phyloP scores from a whole-genome alignment of 768 basidiomycete species.

The Mycena latifolia region DNA sequence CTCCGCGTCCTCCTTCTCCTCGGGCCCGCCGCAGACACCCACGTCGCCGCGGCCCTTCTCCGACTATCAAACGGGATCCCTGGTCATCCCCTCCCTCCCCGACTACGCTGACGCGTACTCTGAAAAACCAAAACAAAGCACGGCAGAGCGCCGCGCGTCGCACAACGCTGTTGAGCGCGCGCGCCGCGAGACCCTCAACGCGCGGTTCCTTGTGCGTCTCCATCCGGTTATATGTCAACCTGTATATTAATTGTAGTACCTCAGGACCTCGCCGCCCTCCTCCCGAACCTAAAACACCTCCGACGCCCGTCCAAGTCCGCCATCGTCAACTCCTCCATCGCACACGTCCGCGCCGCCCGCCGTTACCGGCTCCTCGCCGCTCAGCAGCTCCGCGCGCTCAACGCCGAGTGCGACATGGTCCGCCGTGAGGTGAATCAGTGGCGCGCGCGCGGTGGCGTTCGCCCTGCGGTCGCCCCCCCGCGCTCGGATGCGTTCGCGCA shows the following conservation, averaged over 20 bases:
- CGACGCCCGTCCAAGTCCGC: conserved; percentile 80
- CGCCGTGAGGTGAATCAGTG: conserved; percentile 36
- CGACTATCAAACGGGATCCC: conserved; percentile 13
- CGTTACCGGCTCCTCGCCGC: conserved; percentile 72
- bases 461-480: conserved; percentile 49
- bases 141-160: conserved; percentile 81
- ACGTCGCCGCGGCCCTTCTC: conserved; percentile 8
- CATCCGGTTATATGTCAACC: background rate
- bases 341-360: conserved; percentile 70
- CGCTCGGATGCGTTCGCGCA: conserved; percentile 64
- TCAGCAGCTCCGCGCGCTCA: conserved; percentile 54
- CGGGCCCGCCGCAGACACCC: conserved; percentile 33
- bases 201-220: conserved; percentile 64
- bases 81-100: conserved; percentile 31
- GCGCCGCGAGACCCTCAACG: conserved; percentile 79
- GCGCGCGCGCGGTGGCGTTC: conserved; percentile 31
- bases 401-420: conserved; percentile 48
- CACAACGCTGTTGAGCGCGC: conserved; percentile 87
- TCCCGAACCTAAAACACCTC: too few species aligned
- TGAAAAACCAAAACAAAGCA: conserved; percentile 52
- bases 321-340: conserved; percentile 83
- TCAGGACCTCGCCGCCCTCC: too few species aligned
- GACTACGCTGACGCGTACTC: conserved; percentile 28
- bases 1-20: conserved; percentile 32
- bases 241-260: too few species aligned